A percentile compares a stretch with the other conserved stretches of the same genome.
These are phyloP conservation scores for Phalaenopsis hybrid DNA, from an alignment of 116 monocot species.

Conservation along the genomic window DNA sequence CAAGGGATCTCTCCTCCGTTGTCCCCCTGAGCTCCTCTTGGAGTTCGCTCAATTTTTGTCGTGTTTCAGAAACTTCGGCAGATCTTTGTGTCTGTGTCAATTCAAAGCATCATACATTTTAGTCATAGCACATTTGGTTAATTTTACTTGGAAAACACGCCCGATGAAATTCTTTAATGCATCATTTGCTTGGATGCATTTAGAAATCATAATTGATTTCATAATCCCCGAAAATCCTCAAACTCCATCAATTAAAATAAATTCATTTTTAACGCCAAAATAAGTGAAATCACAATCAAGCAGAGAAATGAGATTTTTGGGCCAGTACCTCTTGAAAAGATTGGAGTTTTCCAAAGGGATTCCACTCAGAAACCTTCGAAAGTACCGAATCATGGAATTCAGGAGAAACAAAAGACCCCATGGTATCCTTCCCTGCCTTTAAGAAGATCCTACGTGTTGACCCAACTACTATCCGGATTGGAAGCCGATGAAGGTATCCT, in stretches of 20 bases:
- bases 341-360: background rate
- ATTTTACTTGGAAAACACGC: background rate
- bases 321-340: slow-evolving; percentile 3
- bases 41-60: slow-evolving; percentile 22
- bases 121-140: background rate
- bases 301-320: background rate
- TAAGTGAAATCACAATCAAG: background rate
- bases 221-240: background rate
- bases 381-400: background rate
- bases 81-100: background rate
- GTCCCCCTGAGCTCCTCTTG: slow-evolving; percentile 31
- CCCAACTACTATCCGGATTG: too few species aligned
- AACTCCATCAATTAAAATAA: background rate
- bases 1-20: slow-evolving; percentile 22
- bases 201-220: background rate
- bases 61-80: slow-evolving; percentile 2
- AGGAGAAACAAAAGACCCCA: background rate
- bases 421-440: background rate
- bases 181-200: background rate
- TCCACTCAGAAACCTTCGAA: slow-evolving; percentile 14
- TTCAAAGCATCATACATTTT: background rate
- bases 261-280: background rate
- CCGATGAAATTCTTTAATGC: background rate
- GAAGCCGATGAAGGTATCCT: background rate
- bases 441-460: slow-evolving; percentile 5